A percentile compares a stretch with the other conserved stretches of the same genome.
These are phyloP conservation scores for Draba incana DNA, from an alignment of 345 rosid species.

Conservation along the genomic window DNA sequence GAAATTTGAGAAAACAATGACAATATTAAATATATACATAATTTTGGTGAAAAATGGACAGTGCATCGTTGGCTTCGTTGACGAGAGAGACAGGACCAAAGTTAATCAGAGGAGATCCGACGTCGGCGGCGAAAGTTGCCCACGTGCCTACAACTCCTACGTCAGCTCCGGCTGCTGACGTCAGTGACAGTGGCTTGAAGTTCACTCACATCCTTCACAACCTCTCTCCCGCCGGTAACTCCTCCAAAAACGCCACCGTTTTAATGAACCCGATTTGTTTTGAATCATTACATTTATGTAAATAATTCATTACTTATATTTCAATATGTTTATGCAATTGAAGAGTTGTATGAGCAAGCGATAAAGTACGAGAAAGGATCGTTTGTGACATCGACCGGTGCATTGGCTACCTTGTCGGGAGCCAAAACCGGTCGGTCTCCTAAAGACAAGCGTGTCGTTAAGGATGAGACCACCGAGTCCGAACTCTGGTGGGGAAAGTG, in stretches of 20 bases:
- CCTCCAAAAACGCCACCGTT: background rate
- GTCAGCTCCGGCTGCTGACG: slow-evolving; percentile 57
- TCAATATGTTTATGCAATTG: background rate
- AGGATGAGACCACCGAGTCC: slow-evolving; percentile 59
- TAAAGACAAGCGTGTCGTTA: slow-evolving; percentile 91
- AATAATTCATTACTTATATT: background rate
- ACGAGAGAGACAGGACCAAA: slow-evolving; percentile 92
- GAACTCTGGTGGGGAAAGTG: slow-evolving; percentile 98
- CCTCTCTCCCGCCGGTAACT: slow-evolving; percentile 88
- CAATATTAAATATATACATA: background rate
- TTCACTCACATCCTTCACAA: slow-evolving; percentile 96
- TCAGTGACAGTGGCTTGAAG: slow-evolving; percentile 85
- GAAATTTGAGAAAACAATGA: background rate
- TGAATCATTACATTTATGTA: background rate
- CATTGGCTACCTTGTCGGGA: slow-evolving; percentile 87
- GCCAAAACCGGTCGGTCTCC: slow-evolving; percentile 93
- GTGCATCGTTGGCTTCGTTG: slow-evolving; percentile 95
- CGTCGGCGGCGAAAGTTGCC: slow-evolving; percentile 47
- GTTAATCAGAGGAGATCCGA: slow-evolving; percentile 86
- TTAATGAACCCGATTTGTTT: background rate
- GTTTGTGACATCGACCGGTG: slow-evolving; percentile 75
- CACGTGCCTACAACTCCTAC: slow-evolving; percentile 47
- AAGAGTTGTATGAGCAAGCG: slow-evolving; percentile 91
- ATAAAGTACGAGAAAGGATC: slow-evolving; percentile 84
- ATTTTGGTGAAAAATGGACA: slow-evolving; percentile 34